A percentile compares a stretch with the other conserved stretches of the same genome.
phyloP scores from a whole-genome alignment of 176 grass and related monocot species.

The Oryza punctata region DNA sequence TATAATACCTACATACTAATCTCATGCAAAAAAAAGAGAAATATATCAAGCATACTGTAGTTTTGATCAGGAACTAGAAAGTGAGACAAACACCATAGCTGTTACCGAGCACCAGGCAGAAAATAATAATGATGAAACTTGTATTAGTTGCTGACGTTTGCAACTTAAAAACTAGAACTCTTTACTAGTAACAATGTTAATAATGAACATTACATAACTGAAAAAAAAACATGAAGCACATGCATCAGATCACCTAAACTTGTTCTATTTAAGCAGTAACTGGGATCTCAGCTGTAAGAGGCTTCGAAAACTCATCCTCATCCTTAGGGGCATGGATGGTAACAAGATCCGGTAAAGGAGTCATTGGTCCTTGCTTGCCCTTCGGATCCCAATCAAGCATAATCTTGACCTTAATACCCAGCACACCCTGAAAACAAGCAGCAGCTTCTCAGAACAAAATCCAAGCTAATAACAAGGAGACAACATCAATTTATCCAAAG shows the following conservation, averaged over 20 bases:
- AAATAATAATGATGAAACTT: neutral
- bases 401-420: slow-evolving; percentile 87
- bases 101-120: neutral
- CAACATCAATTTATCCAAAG: neutral
- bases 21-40: neutral
- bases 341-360: slow-evolving; percentile 70
- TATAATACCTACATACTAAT: neutral
- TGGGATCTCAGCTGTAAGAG: slow-evolving; percentile 43
- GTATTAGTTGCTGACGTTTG: slow-evolving; percentile 24
- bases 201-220: neutral
- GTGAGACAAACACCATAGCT: neutral
- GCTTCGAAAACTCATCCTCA: slow-evolving; percentile 55
- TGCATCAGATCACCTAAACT: slow-evolving; percentile 22
- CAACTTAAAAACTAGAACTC: slow-evolving; percentile 14
- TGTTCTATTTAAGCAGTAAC: slow-evolving; percentile 41
- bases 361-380: slow-evolving; percentile 62
- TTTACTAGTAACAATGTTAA: slow-evolving; percentile 18
- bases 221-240: slow-evolving; percentile 4
- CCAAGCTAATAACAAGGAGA: neutral
- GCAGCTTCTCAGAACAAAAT: neutral
- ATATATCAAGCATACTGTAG: neutral
- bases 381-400: slow-evolving; percentile 90
- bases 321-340: slow-evolving; percentile 73
- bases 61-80: neutral
- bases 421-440: slow-evolving; percentile 57